A percentile compares a stretch with the other conserved stretches of the same genome.
phyloP scores from a whole-genome alignment of 2,329 filamentous ascomycete species.

The Aspergillus carbonarius region DNA sequence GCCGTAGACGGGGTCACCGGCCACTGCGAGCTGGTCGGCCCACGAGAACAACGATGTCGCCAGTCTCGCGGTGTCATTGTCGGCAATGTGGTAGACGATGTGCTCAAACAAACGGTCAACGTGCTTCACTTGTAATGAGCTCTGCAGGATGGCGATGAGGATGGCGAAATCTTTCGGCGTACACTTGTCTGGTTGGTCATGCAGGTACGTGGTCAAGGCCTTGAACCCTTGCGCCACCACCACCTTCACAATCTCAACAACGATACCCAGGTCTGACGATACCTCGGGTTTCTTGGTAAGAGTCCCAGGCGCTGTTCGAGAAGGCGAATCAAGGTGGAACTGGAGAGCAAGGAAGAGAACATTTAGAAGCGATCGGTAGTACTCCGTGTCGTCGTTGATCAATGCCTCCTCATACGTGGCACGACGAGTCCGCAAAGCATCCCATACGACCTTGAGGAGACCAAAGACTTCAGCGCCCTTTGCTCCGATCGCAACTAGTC shows the following conservation, averaged over 20 bases:
- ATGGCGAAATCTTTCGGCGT: slow-evolving; percentile 80
- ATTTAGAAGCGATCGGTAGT: slow-evolving; percentile 81
- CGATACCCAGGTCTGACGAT: slow-evolving; percentile 53
- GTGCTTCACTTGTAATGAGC: slow-evolving; percentile 74
- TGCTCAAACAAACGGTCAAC: slow-evolving; percentile 70
- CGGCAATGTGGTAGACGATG: slow-evolving; percentile 66
- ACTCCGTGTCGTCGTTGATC: slow-evolving; percentile 58
- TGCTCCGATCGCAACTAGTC: slow-evolving; percentile 62
- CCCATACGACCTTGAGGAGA: slow-evolving; percentile 61
- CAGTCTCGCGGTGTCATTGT: slow-evolving; percentile 70
- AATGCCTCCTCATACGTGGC: slow-evolving; percentile 61
- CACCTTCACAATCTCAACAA: slow-evolving; percentile 76
- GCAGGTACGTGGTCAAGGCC: slow-evolving; percentile 75
- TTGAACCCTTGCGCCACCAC: slow-evolving; percentile 82
- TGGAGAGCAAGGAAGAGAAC: slow-evolving; percentile 80
- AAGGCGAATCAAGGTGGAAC: slow-evolving; percentile 41
- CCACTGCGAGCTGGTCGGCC: slow-evolving; percentile 77
- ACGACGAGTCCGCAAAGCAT: slow-evolving; percentile 55
- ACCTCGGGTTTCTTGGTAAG: slow-evolving; percentile 38
- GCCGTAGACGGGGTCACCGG: slow-evolving; percentile 85
- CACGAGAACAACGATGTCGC: slow-evolving; percentile 89
- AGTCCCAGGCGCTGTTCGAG: slow-evolving; percentile 36
- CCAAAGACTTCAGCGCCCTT: slow-evolving; percentile 52
- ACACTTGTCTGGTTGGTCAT: slow-evolving; percentile 66
- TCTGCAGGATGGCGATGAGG: slow-evolving; percentile 83